Evolutionary conservation across 352 stramenopile genomes (phyloP).

Genomic region (Phytopythium cucurbitacearum): DNA sequence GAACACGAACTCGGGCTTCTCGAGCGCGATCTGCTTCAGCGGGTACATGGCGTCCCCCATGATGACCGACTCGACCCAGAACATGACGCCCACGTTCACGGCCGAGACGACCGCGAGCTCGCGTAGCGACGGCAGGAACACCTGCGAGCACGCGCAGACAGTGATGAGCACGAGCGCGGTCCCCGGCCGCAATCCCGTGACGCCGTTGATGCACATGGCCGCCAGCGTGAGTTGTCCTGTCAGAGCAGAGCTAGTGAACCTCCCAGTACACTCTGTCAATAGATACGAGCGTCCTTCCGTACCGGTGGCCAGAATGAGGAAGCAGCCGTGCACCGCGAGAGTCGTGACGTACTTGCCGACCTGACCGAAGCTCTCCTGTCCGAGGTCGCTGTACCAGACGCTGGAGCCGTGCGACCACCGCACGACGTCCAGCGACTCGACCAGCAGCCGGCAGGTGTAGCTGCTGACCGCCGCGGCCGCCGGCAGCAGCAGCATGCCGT

Average conservation of each 20-base stretch:
- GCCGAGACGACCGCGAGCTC: slow-evolving; percentile 53
- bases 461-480: slow-evolving; percentile 42
- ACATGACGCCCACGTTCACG: slow-evolving; percentile 71
- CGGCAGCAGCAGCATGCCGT: slow-evolving; percentile 54
- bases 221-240: slow-evolving; percentile 49
- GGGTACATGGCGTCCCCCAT: slow-evolving; percentile 81
- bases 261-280: not conserved
- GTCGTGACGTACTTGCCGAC: slow-evolving; percentile 34
- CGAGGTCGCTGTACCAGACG: slow-evolving; percentile 70
- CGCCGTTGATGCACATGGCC: slow-evolving; percentile 50
- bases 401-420: slow-evolving; percentile 56
- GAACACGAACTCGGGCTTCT: slow-evolving; percentile 60
- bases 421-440: slow-evolving; percentile 66
- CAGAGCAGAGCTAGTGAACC: too few species aligned
- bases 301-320: slow-evolving; percentile 56
- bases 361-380: slow-evolving; percentile 57
- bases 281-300: slow-evolving; percentile 1
- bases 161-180: slow-evolving; percentile 51
- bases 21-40: slow-evolving; percentile 66
- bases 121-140: slow-evolving; percentile 60
- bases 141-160: slow-evolving; percentile 56
- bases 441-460: slow-evolving; percentile 64
- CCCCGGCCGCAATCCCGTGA: slow-evolving; percentile 50
- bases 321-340: slow-evolving; percentile 47
- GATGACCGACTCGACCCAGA: slow-evolving; percentile 81